A percentile compares a stretch with the other conserved stretches of the same genome.
These are phyloP conservation scores for Lachnellula arida DNA, from an alignment of 2,329 filamentous ascomycete species.

Conservation along the genomic window DNA sequence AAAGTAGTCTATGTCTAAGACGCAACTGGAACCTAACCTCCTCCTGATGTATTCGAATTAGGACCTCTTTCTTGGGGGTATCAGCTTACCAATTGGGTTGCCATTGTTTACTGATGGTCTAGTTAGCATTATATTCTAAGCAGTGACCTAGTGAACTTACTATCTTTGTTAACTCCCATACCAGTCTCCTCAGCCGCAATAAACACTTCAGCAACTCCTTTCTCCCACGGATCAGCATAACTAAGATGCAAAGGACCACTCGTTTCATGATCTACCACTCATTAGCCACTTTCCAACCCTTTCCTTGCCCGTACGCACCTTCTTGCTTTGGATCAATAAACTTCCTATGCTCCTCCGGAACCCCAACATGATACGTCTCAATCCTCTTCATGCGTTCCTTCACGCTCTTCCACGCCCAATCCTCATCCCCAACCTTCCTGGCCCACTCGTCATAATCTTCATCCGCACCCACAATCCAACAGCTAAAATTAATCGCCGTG, in stretches of 20 bases:
- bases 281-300: not conserved
- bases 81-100: conserved; percentile 40
- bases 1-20: too few species aligned
- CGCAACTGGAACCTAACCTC: too few species aligned
- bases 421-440: conserved; percentile 47
- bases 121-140: not conserved
- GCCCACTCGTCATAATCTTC: conserved; percentile 63
- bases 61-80: not conserved
- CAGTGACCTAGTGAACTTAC: not conserved
- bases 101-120: conserved; percentile 51
- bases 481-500: conserved; percentile 37
- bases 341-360: conserved; percentile 37
- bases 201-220: conserved; percentile 41
- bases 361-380: conserved; percentile 46
- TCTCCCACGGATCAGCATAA: conserved; percentile 46
- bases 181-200: conserved; percentile 47
- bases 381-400: conserved; percentile 47
- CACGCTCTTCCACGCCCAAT: conserved; percentile 51
- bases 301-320: conserved; percentile 5
- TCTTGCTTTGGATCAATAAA: conserved; percentile 42
- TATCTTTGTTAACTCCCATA: conserved; percentile 39
- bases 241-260: conserved; percentile 44
- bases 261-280: conserved; percentile 42
- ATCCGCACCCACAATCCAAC: conserved; percentile 49
- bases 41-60: too few species aligned